phyloP scores from a whole-genome alignment of 768 basidiomycete species.

The Leccinum boreale region DNA sequence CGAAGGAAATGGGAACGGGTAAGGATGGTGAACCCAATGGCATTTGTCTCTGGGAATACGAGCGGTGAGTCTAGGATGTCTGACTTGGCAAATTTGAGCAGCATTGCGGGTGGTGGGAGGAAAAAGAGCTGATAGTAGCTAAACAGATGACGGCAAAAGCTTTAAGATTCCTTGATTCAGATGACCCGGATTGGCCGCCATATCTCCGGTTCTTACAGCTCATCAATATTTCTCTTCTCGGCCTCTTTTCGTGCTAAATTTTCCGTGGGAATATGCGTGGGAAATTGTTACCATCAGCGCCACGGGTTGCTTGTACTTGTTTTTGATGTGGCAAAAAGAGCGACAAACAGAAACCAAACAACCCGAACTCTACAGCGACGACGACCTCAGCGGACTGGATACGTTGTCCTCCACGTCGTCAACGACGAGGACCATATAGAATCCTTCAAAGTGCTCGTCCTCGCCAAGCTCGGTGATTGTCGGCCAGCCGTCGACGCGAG shows the following conservation, averaged over 20 bases:
- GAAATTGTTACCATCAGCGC: conserved; percentile 9
- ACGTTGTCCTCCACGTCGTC: conserved; percentile 19
- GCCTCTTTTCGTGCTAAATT: background rate
- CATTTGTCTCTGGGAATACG: conserved; percentile 49
- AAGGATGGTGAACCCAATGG: conserved; percentile 46
- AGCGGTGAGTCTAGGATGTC: conserved; percentile 59
- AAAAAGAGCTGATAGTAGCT: background rate
- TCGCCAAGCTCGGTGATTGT: background rate
- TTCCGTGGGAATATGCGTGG: conserved; percentile 7
- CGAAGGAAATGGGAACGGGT: conserved; percentile 37
- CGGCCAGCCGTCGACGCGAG: conserved; percentile 8
- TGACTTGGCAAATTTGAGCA: conserved; percentile 55
- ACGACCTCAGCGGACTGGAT: conserved; percentile 28
- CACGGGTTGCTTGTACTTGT: conserved; percentile 23
- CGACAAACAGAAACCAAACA: conserved; percentile 31
- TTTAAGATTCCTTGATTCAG: background rate
- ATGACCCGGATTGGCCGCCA: background rate
- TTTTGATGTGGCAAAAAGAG: conserved; percentile 26
- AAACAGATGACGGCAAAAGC: background rate
- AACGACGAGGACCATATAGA: conserved; percentile 16
- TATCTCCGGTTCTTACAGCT: background rate
- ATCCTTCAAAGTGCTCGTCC: conserved; percentile 2
- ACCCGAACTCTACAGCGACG: conserved; percentile 24
- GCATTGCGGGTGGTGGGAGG: conserved; percentile 34
- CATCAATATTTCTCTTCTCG: conserved; percentile 2